Evolutionary conservation across 1,284 basidiomycete genomes (phyloP).

Genomic region (Pseudozyma sp.): DNA sequence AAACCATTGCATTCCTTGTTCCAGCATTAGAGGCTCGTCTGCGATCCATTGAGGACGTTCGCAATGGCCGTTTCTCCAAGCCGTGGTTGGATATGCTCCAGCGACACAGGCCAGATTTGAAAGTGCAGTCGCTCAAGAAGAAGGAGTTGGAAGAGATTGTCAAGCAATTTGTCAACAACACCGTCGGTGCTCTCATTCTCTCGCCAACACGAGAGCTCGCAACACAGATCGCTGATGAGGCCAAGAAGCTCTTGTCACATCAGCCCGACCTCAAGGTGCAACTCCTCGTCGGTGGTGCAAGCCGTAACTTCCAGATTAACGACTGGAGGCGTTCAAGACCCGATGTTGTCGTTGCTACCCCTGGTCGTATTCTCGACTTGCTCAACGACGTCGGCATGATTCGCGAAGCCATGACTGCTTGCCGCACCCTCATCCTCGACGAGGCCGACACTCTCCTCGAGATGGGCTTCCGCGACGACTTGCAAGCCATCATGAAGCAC

Average conservation of each 20-base stretch:
- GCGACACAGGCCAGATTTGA: conserved; percentile 64
- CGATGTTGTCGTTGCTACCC: conserved; percentile 92
- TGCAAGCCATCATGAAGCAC: conserved; percentile 79
- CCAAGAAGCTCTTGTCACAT: conserved; percentile 77
- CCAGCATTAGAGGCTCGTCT: conserved; percentile 67
- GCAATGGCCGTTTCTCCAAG: conserved; percentile 38
- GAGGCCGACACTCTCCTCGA: conserved; percentile 96
- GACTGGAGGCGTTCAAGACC: conserved; percentile 77
- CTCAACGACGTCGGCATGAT: conserved; percentile 71
- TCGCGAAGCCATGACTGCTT: conserved; percentile 60
- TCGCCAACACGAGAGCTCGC: conserved; percentile 95
- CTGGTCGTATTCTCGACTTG: conserved; percentile 87
- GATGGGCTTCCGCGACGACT: conserved; percentile 93
- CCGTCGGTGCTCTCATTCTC: conserved; percentile 84
- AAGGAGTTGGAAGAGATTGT: conserved; percentile 34
- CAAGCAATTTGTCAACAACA: conserved; percentile 57
- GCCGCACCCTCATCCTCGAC: conserved; percentile 85
- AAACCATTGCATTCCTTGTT: conserved; percentile 68
- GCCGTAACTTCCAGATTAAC: conserved; percentile 77
- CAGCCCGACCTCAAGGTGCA: conserved; percentile 73
- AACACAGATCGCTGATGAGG: conserved; percentile 90
- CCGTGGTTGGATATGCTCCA: conserved; percentile 48
- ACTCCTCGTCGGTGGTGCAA: conserved; percentile 84
- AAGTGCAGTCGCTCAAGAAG: conserved; percentile 47
- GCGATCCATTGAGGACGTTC: conserved; percentile 57